A percentile compares a stretch with the other conserved stretches of the same genome.
Evolutionary conservation across 176 grass and related monocot species (phyloP).

Genomic region (Coix lacrymajobi): DNA sequence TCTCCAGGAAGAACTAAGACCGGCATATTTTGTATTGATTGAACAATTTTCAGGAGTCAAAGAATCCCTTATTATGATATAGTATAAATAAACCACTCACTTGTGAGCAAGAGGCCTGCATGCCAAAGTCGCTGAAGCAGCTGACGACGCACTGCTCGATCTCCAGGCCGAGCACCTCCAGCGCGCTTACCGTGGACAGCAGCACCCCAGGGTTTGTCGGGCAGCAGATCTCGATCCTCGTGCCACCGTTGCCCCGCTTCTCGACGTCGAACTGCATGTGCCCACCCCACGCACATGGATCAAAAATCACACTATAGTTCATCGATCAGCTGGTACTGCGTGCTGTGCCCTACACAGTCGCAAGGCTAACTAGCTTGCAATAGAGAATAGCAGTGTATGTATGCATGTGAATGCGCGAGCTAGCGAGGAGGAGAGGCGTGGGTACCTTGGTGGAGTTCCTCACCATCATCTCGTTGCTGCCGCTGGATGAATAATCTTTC

Average conservation of each 20-base stretch:
- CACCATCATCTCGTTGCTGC: slow-evolving; percentile 45
- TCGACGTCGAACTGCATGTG: slow-evolving; percentile 65
- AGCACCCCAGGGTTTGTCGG: slow-evolving; percentile 50
- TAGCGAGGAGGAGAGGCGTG: not conserved
- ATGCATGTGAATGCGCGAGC: not conserved
- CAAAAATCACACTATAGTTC: not conserved
- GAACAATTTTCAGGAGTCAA: not conserved
- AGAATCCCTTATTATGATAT: not conserved
- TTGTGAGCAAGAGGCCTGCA: slow-evolving; percentile 70
- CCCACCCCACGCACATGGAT: not conserved
- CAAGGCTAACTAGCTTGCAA: not conserved
- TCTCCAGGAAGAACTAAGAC: too few species aligned
- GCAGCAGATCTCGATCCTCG: slow-evolving; percentile 66
- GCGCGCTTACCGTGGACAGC: slow-evolving; percentile 52
- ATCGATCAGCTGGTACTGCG: not conserved
- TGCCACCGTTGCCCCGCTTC: slow-evolving; percentile 41
- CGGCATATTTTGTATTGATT: too few species aligned
- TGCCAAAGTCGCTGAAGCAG: slow-evolving; percentile 78
- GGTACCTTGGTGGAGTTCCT: slow-evolving; percentile 68
- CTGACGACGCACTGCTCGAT: slow-evolving; percentile 78
- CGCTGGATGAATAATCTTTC: slow-evolving; percentile 28
- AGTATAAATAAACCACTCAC: too few species aligned
- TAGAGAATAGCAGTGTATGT: not conserved
- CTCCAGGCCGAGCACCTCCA: slow-evolving; percentile 60
- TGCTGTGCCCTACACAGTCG: not conserved